Evolutionary conservation across 805 yeast species (phyloP), one percentile per base, ranked within the genome.

Genomic region (Candida corydali): DNA sequence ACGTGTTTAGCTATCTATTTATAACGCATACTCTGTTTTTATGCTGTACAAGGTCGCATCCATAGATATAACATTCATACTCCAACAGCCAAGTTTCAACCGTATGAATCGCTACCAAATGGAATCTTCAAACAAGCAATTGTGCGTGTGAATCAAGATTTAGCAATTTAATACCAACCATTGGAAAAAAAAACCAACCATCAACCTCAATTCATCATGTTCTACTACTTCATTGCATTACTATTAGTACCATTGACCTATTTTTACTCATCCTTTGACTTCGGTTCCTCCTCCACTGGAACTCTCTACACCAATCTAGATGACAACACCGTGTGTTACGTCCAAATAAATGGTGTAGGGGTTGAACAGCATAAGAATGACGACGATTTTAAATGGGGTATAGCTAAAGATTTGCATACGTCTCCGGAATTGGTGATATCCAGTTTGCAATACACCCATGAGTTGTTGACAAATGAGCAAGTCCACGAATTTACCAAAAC

Each of bases 341-440:
- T 30, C 9, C 34, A 30, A 30, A n/a, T 30, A 8, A 22, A 30
- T 14, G 34, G 34, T 20, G 9, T n/a, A 8, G 14, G 22, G 3
- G 5, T 17, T 16, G 14, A 15, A 15, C 11, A 9, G 16, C 4
- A n/a, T 10, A 30, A 30, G 22, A 30, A 22, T 3, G 8, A 14
- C 3, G 5, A 20, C 4, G 34, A 30, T 30, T 30, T 30, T 22
- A 18, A 22, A 30, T 30, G 34, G 34, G 26, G 26, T 5, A 8
- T 28, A 9, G 26, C 22, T 5, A n/a, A 20, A 20, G 25, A 30
- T 15, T 15, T 23, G 16, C 26, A 20, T 14, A 6, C 26, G 9
- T 7, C n/a, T 6, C 26, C 26, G 9, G 26, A 24, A 24, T 30
- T 30, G 11, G 26, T 30, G 3, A 30, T 30, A 6, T 18, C 25